phyloP scores from a whole-genome alignment of 192 early-diverging fungal species.

The Podila epigama region DNA sequence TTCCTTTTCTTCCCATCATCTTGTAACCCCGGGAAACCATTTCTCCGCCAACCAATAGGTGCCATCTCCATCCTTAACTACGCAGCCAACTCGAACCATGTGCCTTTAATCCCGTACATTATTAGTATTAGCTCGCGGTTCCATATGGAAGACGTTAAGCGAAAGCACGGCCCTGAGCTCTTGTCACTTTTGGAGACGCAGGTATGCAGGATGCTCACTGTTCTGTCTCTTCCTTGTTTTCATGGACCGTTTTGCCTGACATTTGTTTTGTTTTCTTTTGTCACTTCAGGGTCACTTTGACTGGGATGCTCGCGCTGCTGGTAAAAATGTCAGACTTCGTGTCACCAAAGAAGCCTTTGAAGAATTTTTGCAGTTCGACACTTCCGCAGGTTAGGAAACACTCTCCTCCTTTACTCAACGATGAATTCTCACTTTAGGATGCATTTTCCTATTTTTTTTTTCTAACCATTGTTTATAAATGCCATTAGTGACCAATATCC shows the following conservation, averaged over 20 bases:
- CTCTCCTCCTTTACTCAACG: too few relatives aligned
- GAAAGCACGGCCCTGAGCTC: conserved; percentile 37
- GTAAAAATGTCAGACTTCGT: conserved; percentile 31
- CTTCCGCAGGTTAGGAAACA: conserved; percentile 23
- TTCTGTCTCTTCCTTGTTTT: not conserved
- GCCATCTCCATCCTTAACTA: conserved; percentile 36
- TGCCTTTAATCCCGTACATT: conserved; percentile 42
- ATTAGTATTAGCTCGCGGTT: conserved; percentile 37
- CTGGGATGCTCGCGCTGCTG: conserved; percentile 31
- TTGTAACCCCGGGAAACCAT: too few relatives aligned
- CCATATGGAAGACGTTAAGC: conserved; percentile 33
- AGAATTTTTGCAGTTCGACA: conserved; percentile 42
- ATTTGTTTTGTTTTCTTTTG: not conserved
- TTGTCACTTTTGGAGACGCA: conserved; percentile 34
- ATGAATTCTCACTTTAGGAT: too few relatives aligned
- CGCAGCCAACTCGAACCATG: conserved; percentile 28
- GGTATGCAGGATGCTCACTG: not conserved
- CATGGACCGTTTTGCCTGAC: not conserved
- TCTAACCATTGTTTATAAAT: not conserved
- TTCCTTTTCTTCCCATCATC: not conserved
- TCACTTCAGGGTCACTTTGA: conserved; percentile 37
- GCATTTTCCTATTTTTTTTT: not conserved
- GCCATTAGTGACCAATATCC: conserved; percentile 53
- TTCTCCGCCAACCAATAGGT: conserved; percentile 5
- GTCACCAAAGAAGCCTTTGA: conserved; percentile 37